These are phyloP conservation scores for Hypsizygus marmoreus DNA, from an alignment of 768 basidiomycete species.

Conservation along the genomic window DNA sequence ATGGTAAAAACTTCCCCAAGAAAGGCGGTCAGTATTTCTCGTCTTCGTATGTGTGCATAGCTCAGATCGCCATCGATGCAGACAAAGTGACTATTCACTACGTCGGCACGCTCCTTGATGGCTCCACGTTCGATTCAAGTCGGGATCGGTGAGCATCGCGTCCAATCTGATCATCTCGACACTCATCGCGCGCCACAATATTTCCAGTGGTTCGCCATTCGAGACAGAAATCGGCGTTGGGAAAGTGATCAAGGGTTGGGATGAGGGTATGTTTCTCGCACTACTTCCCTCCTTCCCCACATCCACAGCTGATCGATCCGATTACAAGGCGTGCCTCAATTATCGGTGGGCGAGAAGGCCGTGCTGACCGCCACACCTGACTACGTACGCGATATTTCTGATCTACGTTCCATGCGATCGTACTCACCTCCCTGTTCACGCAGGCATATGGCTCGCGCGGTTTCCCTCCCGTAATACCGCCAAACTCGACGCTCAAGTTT, in stretches of 20 bases:
- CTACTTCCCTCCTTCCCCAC: background rate
- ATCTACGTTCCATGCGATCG: background rate
- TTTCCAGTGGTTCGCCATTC: slow-evolving; percentile 58
- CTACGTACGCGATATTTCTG: slow-evolving; percentile 63
- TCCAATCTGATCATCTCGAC: background rate
- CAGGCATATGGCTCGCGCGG: slow-evolving; percentile 77
- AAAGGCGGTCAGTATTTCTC: slow-evolving; percentile 57
- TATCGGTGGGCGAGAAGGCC: slow-evolving; percentile 80
- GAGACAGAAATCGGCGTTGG: slow-evolving; percentile 73
- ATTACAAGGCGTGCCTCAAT: slow-evolving; percentile 72
- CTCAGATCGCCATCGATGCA: slow-evolving; percentile 33
- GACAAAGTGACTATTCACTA: slow-evolving; percentile 81
- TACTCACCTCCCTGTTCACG: slow-evolving; percentile 7
- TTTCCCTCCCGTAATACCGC: slow-evolving; percentile 78
- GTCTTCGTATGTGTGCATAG: background rate
- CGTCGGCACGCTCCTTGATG: slow-evolving; percentile 67
- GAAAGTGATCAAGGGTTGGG: slow-evolving; percentile 89
- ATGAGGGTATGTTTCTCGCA: slow-evolving; percentile 61
- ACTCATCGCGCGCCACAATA: slow-evolving; percentile 13
- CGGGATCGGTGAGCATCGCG: slow-evolving; percentile 60
- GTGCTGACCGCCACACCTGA: slow-evolving; percentile 69
- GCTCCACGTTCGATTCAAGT: slow-evolving; percentile 74
- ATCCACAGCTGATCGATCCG: slow-evolving; percentile 23
- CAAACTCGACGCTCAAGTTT: slow-evolving; percentile 74
- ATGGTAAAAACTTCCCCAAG: slow-evolving; percentile 66